Base-by-base conservation (phyloP, 2,329 filamentous ascomycete genomes). In the Alternaria burnsii region DNA sequence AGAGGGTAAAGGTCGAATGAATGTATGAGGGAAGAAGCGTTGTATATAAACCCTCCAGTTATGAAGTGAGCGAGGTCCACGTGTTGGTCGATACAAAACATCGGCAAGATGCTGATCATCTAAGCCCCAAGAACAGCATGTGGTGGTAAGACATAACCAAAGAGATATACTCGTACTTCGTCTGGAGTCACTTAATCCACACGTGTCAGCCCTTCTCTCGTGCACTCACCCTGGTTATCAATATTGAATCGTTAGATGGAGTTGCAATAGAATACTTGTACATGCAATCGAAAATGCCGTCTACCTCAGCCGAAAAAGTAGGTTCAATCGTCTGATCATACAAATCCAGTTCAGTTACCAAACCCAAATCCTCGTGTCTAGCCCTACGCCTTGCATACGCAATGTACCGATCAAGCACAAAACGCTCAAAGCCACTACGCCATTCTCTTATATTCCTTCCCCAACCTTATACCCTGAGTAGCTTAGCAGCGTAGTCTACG, bases 401-500 rank as follows among this genome's bases (percentile, higher is more conserved):
- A 16, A 18, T 41, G 32, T 11, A 44, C 47, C 46, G 22, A 20
- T 44, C 22, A 22, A 44, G 41, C 22, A 50, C 44, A 38, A 24
- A 30, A 48, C 26, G 43, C n/a, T 56, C 7, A 24, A 22, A 32
- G 41, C 40, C 30, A 40, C 32, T 32, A 20, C 38, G n/a, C 26
- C 7, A 48, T 3, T 8, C 59, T 22, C 30, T 36, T 32, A 20
- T 6, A 22, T 22, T 41, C 38, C 55, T 30, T 43, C 46, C 48
- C 42, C 18, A 44, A n/a, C 20, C 24, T 58, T 88, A 95, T 77
- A 96, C 84, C 69, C 88, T 87, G 77, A 99, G 85, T 73, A 98
- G 85, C 88, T 97, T 98, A 71, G 90, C 93, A 56, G 91, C 91
- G 79, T 95, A 94, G 72, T 91, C 85, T 80, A 92, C 90, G 77